Evolutionary conservation across 305 asterid genomes (phyloP).

Genomic region (Fraxinus xanthoxyloides): DNA sequence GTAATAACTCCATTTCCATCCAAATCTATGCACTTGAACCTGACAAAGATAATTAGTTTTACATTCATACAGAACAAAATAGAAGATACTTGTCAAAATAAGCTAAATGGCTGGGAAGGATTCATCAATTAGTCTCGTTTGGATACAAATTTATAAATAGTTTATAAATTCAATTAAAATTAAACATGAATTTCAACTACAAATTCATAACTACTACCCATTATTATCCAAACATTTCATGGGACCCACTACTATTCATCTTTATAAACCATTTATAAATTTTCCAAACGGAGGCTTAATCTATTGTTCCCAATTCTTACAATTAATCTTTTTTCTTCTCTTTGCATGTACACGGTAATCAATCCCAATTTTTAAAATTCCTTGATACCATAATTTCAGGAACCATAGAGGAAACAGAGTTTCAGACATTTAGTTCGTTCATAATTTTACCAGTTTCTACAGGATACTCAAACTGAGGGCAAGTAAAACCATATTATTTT

Average conservation of each 20-base stretch:
- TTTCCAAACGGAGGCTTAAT: not conserved
- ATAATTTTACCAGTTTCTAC: not conserved
- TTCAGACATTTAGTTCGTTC: not conserved
- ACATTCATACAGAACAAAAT: conserved; percentile 1
- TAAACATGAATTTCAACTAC: not conserved
- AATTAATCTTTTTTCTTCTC: conserved; percentile 3
- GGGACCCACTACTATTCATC: not conserved
- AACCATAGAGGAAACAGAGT: not conserved
- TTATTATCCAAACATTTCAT: not conserved
- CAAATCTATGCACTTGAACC: conserved; percentile 99
- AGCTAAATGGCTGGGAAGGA: not conserved
- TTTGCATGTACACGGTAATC: not conserved
- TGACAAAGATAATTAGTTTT: conserved; percentile 30
- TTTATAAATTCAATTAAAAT: not conserved
- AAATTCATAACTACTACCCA: not conserved
- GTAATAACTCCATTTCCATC: conserved; percentile 95
- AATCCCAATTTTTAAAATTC: conserved; percentile 4
- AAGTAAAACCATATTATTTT: not conserved
- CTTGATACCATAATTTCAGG: not conserved
- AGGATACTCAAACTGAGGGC: not conserved
- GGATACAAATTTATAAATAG: not conserved
- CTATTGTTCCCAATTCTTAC: not conserved
- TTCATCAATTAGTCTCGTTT: not conserved
- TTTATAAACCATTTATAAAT: not conserved
- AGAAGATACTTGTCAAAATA: conserved; percentile 7